These are phyloP conservation scores for Groenewaldozyma tartarivorans DNA, from an alignment of 805 yeast genomes.

Conservation along the genomic window DNA sequence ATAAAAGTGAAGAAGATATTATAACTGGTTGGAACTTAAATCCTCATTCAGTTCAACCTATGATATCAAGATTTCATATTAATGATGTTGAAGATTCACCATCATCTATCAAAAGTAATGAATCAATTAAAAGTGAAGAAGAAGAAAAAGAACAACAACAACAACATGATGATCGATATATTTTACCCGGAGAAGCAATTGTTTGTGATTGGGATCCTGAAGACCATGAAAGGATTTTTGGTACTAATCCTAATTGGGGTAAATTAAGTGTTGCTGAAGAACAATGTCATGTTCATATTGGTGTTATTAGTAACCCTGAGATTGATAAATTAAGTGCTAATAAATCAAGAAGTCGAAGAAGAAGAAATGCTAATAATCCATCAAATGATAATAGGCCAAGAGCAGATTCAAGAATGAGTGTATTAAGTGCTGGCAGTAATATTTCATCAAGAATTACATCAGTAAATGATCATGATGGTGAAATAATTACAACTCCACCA, in stretches of 20 bases:
- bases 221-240: constrained; percentile 1
- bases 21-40: constrained; percentile 11
- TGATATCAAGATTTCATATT: neutral
- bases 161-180: neutral
- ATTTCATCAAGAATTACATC: too few relatives aligned
- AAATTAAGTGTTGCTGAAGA: neutral
- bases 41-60: neutral
- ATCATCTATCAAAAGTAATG: neutral
- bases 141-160: neutral
- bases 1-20: constrained; percentile 3
- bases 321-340: constrained; percentile 8
- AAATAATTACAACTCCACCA: too few relatives aligned
- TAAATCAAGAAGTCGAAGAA: constrained; percentile 19
- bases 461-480: too few relatives aligned
- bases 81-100: constrained; percentile 1
- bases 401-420: too few relatives aligned
- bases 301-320: constrained; percentile 11
- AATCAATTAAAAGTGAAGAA: neutral
- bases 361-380: too few relatives aligned
- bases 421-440: too few relatives aligned
- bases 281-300: neutral
- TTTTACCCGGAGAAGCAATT: constrained; percentile 12
- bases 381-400: too few relatives aligned
- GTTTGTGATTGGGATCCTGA: constrained; percentile 15
- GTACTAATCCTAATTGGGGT: neutral